phyloP scores from a whole-genome alignment of 1,284 basidiomycete genomes.

The Pseudozyma pruni region DNA sequence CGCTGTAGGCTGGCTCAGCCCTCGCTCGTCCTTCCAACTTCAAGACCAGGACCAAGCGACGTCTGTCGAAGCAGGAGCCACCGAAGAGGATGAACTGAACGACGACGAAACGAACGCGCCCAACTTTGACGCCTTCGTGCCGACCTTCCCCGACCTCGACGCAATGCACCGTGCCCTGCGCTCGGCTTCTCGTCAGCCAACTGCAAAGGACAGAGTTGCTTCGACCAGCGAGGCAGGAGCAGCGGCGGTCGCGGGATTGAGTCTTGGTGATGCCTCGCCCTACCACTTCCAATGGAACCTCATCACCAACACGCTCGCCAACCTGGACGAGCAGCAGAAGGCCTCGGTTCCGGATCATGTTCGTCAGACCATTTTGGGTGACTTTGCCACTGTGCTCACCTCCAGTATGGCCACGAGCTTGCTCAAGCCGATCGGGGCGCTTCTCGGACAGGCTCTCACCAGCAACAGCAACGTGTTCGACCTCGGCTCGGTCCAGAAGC shows the following conservation, averaged over 20 bases:
- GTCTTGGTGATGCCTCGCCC: constrained; percentile 9
- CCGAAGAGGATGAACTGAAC: constrained; percentile 18
- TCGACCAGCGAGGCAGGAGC: neutral
- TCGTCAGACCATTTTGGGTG: constrained; percentile 60
- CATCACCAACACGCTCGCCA: constrained; percentile 40
- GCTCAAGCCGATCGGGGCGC: constrained; percentile 44
- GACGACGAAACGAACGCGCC: constrained; percentile 31
- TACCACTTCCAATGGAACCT: constrained; percentile 46
- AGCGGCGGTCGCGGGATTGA: neutral
- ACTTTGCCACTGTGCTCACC: constrained; percentile 66
- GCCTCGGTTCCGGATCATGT: constrained; percentile 48
- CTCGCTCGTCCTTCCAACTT: constrained; percentile 32
- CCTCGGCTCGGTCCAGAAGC: constrained; percentile 22
- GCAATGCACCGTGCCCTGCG: constrained; percentile 34
- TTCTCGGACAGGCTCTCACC: constrained; percentile 29
- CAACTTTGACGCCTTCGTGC: constrained; percentile 42
- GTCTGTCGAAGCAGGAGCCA: neutral
- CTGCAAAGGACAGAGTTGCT: neutral
- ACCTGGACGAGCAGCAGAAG: constrained; percentile 15
- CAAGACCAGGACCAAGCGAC: constrained; percentile 26
- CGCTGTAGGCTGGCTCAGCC: constrained; percentile 43
- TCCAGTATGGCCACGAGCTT: constrained; percentile 56
- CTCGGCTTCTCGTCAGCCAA: constrained; percentile 17
- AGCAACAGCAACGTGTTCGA: constrained; percentile 25
- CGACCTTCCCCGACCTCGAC: constrained; percentile 47